Conservation (phyloP, 768 basidiomycete species). For the Lentinula sp. region DNA sequence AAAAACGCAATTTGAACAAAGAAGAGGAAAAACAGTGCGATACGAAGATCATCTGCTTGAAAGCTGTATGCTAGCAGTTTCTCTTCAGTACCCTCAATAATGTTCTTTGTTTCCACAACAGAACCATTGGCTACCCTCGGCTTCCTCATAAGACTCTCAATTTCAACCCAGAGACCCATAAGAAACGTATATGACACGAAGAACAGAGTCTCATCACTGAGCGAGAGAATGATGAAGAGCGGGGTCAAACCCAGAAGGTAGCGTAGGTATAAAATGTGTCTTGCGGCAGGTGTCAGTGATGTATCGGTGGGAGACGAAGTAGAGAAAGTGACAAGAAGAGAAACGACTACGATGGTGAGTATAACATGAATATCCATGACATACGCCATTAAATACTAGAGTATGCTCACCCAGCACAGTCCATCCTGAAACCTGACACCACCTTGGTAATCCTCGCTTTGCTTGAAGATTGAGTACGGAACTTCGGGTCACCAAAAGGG, state of each 20-base stretch:
- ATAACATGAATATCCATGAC: background rate
- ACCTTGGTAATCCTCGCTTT: constrained; percentile 57
- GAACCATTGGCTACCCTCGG: constrained; percentile 6
- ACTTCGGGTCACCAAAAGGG: constrained; percentile 47
- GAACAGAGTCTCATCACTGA: constrained; percentile 78
- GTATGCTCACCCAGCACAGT: constrained; percentile 45
- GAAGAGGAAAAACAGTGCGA: constrained; percentile 78
- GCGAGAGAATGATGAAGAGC: constrained; percentile 74
- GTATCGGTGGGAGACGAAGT: constrained; percentile 6
- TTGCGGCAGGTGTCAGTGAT: background rate
- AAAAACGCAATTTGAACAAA: constrained; percentile 87
- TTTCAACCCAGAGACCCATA: constrained; percentile 59
- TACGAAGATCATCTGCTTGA: constrained; percentile 57
- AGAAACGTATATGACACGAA: constrained; percentile 63
- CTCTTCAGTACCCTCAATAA: background rate
- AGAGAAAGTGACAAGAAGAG: constrained; percentile 47
- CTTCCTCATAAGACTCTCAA: constrained; percentile 39
- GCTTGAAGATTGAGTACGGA: constrained; percentile 58
- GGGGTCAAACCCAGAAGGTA: constrained; percentile 70
- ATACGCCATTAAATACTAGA: background rate
- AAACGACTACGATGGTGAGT: constrained; percentile 28
- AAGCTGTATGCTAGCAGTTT: constrained; percentile 30
- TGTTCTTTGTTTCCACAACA: constrained; percentile 10
- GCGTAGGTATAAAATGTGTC: constrained; percentile 29
- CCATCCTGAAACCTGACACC: constrained; percentile 65